Conservation (phyloP, 2,329 filamentous ascomycete genomes). For the Ceratocystis ficicola region DNA sequence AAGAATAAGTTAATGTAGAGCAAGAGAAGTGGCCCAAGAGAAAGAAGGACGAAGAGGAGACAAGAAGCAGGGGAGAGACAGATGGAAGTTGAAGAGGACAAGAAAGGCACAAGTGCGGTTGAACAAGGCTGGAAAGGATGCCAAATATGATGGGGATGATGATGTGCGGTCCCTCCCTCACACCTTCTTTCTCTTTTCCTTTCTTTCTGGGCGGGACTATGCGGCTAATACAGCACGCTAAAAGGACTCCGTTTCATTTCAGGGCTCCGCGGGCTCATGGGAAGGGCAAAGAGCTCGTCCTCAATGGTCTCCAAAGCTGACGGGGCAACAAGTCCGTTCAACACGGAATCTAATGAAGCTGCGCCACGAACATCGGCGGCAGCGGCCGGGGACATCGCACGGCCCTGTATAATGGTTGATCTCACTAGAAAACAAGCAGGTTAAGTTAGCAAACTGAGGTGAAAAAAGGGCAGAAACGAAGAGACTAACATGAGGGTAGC, state of each 20-base stretch:
- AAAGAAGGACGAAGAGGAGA: neutral
- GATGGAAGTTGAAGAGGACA: neutral
- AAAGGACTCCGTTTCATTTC: constrained; percentile 81
- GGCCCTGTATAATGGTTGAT: constrained; percentile 22
- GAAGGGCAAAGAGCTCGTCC: constrained; percentile 77
- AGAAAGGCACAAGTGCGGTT: neutral
- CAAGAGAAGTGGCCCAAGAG: constrained; percentile 5
- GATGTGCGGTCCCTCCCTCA: neutral
- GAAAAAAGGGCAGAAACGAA: neutral
- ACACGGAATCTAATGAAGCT: constrained; percentile 17
- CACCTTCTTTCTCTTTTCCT: neutral
- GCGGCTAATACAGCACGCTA: constrained; percentile 34
- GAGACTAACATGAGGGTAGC: constrained; percentile 18
- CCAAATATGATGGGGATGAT: neutral
- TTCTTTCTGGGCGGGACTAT: neutral
- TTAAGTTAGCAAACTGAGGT: constrained; percentile 3
- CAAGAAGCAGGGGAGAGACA: neutral
- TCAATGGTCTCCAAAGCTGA: constrained; percentile 35
- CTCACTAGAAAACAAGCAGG: constrained; percentile 9
- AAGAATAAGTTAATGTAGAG: constrained; percentile 11
- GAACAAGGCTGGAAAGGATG: neutral
- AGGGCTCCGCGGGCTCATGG: constrained; percentile 73
- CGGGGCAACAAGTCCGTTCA: constrained; percentile 13
- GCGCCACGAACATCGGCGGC: constrained; percentile 16
- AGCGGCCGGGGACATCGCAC: constrained; percentile 19